These are phyloP conservation scores for Cladosporium phlei DNA, from an alignment of 2,329 filamentous ascomycete genomes.

Conservation along the genomic window DNA sequence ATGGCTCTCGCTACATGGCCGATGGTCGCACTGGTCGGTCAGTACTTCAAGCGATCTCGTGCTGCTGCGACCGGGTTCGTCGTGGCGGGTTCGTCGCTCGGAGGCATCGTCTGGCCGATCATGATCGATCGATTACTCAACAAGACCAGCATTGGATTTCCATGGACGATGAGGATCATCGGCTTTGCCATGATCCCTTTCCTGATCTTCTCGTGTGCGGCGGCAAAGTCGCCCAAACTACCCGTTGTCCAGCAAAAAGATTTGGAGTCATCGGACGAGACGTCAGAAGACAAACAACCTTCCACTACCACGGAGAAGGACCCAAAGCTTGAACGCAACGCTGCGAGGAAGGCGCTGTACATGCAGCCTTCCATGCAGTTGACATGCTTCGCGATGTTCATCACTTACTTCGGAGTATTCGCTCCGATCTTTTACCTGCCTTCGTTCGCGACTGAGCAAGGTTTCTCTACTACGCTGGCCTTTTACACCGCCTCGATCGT, in stretches of 20 bases:
- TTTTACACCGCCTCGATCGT: conserved; percentile 36
- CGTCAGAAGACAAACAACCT: too few species aligned
- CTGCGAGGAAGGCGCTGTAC: neutral
- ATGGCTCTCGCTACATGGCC: conserved; percentile 60
- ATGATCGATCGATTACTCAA: conserved; percentile 47
- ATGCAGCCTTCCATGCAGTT: conserved; percentile 17
- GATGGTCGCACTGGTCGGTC: conserved; percentile 56
- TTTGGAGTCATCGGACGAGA: neutral
- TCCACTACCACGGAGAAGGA: too few species aligned
- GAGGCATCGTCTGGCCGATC: conserved; percentile 49
- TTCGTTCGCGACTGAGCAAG: conserved; percentile 31
- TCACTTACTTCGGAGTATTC: conserved; percentile 32
- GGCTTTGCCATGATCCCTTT: conserved; percentile 48
- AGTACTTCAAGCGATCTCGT: conserved; percentile 55
- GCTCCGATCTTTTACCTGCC: conserved; percentile 38
- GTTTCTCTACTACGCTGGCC: conserved; percentile 21
- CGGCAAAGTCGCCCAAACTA: neutral
- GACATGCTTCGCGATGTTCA: conserved; percentile 19
- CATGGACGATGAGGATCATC: conserved; percentile 49
- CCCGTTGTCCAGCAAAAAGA: neutral
- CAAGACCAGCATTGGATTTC: conserved; percentile 44
- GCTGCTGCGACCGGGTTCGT: conserved; percentile 54
- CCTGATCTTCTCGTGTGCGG: conserved; percentile 24
- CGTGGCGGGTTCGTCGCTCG: conserved; percentile 48
- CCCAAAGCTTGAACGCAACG: neutral